Percentiles rank a stretch among this genome's conserved stretches.
Evolutionary conservation across 2,329 filamentous ascomycete genomes (phyloP).

Genomic region (Iodosphaeria phyllophila): DNA sequence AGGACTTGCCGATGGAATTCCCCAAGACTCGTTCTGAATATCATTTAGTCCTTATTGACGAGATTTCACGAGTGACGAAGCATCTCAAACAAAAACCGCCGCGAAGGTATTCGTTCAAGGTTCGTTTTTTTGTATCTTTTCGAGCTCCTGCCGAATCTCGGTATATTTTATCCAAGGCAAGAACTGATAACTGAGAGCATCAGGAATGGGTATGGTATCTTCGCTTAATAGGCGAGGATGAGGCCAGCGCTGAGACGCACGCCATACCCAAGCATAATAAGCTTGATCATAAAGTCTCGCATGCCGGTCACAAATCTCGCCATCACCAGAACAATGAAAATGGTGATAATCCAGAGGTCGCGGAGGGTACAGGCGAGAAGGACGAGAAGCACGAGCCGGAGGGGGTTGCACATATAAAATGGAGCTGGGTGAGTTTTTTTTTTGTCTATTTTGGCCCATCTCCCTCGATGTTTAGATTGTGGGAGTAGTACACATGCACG

Average conservation of each 20-base stretch:
- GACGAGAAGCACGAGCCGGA: slow-evolving; percentile 2
- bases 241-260: slow-evolving; percentile 30
- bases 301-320: too few species aligned
- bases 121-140: not conserved
- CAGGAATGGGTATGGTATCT: slow-evolving; percentile 80
- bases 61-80: slow-evolving; percentile 47
- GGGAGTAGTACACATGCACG: too few species aligned
- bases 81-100: slow-evolving; percentile 39
- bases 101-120: slow-evolving; percentile 53
- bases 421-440: too few species aligned
- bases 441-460: too few species aligned
- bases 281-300: not conserved
- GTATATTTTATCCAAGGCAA: too few species aligned
- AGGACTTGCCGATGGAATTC: slow-evolving; percentile 19
- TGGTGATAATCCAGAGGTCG: not conserved
- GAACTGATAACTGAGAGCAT: too few species aligned
- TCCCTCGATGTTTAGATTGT: too few species aligned
- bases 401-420: slow-evolving; percentile 20
- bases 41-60: slow-evolving; percentile 48
- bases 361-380: slow-evolving; percentile 3
- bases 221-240: slow-evolving; percentile 52
- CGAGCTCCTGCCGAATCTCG: too few species aligned
- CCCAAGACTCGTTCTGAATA: slow-evolving; percentile 28
- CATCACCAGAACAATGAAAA: not conserved
- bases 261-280: slow-evolving; percentile 5